Evolutionary conservation across 208 protist species (phyloP), one percentile per base, ranked within the genome.

Genomic region (Acanthamoeba castellanii): DNA sequence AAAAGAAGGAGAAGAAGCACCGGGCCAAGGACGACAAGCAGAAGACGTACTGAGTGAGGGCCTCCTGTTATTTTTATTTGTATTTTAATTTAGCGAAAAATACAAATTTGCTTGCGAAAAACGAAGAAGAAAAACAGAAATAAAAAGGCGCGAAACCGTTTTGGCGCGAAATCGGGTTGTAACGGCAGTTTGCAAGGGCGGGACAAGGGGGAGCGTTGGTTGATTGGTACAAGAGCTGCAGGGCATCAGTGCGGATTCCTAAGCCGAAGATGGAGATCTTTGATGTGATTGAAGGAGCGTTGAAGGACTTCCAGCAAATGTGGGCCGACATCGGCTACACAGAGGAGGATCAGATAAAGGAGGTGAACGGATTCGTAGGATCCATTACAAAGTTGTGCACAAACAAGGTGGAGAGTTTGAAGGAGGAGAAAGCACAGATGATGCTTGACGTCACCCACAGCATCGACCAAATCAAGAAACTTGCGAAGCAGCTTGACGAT

Each of bases 241-340:
- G 37, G 37, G 37, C 37, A 42, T 42, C 37, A 42, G 37, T 42
- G 37, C 37, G 37, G 37, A 42, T 42, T 42, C 37, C 37, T 1
- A 42, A 42, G 37, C 37, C 37, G 30, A 84, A 11, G 42, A 84
- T 84, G 76, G 76, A 84, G 76, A 16, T 84, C 34, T 84, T 30
- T 42, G 76, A 84, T 20, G 45, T 84, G 9, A 45, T 84, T 14
- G 84, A 90, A 52, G 27, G 22, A 37, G n/a, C 84, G 30, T n/a
- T 90, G 32, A 45, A 27, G 52, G 30, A 90, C 30, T 37, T 90
- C 20, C 84, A 90, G 25, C 4, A 5, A 3, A 6, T 59, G 25
- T 90, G 55, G 52, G 84, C 74, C 30, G 84, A 90, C 27, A 90
- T 90, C 27, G 84, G 84, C 32, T 70, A 72, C 14, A 20, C 25